Conservation (phyloP, 140 eudicot species). For the Erigeron philadelphicus region DNA sequence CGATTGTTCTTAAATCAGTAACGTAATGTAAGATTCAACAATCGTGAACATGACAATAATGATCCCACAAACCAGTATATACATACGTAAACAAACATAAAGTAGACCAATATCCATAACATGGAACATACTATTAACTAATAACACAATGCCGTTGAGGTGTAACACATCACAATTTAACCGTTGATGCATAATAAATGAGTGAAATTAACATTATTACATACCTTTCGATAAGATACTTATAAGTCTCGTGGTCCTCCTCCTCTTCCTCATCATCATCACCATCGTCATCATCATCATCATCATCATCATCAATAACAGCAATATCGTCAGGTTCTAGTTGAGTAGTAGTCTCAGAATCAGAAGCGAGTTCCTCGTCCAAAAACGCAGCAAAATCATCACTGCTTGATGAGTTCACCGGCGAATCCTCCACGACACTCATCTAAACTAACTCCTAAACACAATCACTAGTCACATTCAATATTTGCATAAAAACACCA, state of each 20-base stretch:
- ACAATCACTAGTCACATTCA: conserved; percentile 1
- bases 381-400: conserved; percentile 48
- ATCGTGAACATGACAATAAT: conserved; percentile 6
- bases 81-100: not conserved
- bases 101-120: too few relatives aligned
- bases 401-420: conserved; percentile 40
- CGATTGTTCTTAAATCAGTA: conserved; percentile 1
- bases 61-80: not conserved
- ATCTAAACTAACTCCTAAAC: conserved; percentile 22
- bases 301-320: not conserved
- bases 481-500: not conserved
- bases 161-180: too few relatives aligned
- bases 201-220: conserved; percentile 4
- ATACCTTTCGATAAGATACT: conserved; percentile 27
- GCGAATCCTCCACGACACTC: conserved; percentile 38
- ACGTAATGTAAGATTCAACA: not conserved
- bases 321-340: conserved; percentile 20
- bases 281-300: not conserved
- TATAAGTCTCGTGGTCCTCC: conserved; percentile 17
- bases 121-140: not conserved
- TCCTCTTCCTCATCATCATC: conserved; percentile 15
- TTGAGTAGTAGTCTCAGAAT: conserved; percentile 34
- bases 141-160: not conserved
- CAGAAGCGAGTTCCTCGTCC: conserved; percentile 39
- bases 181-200: not conserved